These are phyloP conservation scores for Camellia japonica DNA, from an alignment of 148 eudicot species.

Conservation along the genomic window DNA sequence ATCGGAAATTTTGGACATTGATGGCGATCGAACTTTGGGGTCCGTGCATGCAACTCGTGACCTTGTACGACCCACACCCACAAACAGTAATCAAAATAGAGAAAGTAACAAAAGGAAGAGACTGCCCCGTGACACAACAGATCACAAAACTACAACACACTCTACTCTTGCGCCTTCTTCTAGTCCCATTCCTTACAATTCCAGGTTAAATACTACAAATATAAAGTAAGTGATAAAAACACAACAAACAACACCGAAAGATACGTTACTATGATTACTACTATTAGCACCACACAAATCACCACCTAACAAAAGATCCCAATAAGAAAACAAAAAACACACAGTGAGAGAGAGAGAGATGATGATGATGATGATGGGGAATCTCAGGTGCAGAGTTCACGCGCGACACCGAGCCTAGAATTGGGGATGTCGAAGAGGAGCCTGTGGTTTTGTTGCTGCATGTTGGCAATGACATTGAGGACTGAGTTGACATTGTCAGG, in stretches of 20 bases:
- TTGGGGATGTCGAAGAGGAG: conserved; percentile 61
- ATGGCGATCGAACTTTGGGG: neutral
- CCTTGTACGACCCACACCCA: neutral
- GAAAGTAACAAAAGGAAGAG: neutral
- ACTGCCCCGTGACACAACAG: too few species aligned
- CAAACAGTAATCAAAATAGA: neutral
- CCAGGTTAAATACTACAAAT: too few species aligned
- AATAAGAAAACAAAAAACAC: neutral
- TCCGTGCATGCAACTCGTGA: neutral
- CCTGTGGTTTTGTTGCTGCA: conserved; percentile 90
- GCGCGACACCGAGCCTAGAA: conserved; percentile 71
- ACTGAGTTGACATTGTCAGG: conserved; percentile 45
- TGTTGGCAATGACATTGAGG: conserved; percentile 70
- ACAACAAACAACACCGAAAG: too few species aligned
- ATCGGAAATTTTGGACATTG: neutral
- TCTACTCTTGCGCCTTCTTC: too few species aligned
- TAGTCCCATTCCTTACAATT: too few species aligned
- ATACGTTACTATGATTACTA: too few species aligned
- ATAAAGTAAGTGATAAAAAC: too few species aligned
- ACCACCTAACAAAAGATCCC: too few species aligned
- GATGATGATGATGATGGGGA: neutral
- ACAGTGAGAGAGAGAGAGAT: neutral
- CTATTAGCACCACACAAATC: too few species aligned
- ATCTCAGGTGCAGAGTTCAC: conserved; percentile 51
- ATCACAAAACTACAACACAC: too few species aligned